These are phyloP conservation scores for Corylus heterophylla DNA, from an alignment of 306 rosid species.

Conservation along the genomic window DNA sequence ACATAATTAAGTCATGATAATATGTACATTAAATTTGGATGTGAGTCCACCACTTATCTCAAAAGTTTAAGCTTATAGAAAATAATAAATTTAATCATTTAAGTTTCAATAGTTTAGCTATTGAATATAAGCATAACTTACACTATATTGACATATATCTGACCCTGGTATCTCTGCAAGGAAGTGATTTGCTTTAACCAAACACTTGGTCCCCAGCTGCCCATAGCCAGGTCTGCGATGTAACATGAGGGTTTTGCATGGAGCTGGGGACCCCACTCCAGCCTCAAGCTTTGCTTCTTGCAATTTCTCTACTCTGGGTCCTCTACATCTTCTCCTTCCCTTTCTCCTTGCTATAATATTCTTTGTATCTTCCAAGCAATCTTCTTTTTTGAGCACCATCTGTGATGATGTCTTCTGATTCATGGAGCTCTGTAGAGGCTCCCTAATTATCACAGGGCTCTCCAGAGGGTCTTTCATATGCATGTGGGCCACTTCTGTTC, in stretches of 20 bases:
- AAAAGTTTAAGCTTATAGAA: too few species aligned
- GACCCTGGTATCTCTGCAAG: conserved; percentile 55
- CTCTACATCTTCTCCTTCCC: conserved; percentile 28
- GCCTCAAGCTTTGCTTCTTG: conserved; percentile 26
- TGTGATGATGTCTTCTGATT: conserved; percentile 14
- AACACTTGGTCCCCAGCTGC: conserved; percentile 52
- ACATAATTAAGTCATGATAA: not conserved
- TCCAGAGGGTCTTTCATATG: conserved; percentile 45
- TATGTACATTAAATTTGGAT: not conserved
- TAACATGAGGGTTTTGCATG: conserved; percentile 41
- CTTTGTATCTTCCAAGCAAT: not conserved
- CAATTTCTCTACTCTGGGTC: conserved; percentile 27
- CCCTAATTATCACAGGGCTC: conserved; percentile 33
- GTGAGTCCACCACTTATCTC: too few species aligned
- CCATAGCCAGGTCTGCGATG: conserved; percentile 52
- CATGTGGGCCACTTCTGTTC: conserved; percentile 17
- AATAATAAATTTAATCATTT: too few species aligned
- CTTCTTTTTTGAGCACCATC: not conserved
- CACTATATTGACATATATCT: conserved; percentile 57
- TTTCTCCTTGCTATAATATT: conserved; percentile 27
- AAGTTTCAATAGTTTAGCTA: not conserved
- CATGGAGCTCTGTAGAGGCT: conserved; percentile 22
- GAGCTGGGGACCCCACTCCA: conserved; percentile 21
- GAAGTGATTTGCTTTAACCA: conserved; percentile 63
- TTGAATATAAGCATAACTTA: conserved; percentile 27